Evolutionary conservation across 208 protist genomes (phyloP), one percentile per base, ranked within the genome.

Genomic region (Leptomonas seymouri): DNA sequence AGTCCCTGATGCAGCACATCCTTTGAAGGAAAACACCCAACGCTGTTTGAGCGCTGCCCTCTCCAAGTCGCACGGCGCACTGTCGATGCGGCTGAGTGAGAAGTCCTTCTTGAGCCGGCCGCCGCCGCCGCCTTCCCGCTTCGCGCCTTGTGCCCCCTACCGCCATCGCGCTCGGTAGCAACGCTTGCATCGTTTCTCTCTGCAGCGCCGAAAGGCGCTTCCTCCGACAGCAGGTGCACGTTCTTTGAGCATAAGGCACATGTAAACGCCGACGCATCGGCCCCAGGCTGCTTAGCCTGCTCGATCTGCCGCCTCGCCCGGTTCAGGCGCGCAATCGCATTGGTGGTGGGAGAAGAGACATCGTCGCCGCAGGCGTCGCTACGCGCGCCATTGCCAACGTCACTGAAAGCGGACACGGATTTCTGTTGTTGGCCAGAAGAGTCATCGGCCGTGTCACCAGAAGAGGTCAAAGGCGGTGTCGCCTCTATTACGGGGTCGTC

Each of bases 211-310:
- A 15, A 18, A 1, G 30, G 21, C 42, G 44, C 8, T 18, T 34
- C 34, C 48, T 31, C 39, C 27, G 36, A 15, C 20, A 76, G 45
- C 54, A 78, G 27, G 1, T 75, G 53, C 41, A 83, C 78, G 7
- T 41, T 57, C 36, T 73, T 80, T 0, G 73, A 76, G 71, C 80
- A 85, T 46, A 85, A 34, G 34, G 56, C 75, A 46, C 80, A 85
- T 23, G 60, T 44, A n/a, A n/a, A 27, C 0, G 41, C 41, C 0
- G 64, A 23, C 20, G 41, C 28, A 25, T 41, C 42, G 7, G 18
- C 16, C 25, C 34, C 42, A 11, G 54, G 42, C 21, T 48, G 25
- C 46, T 61, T 42, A 20, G 36, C 46, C 45, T 14, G 62, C 56
- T n/a, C 50, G 44, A 31, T 46, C 57, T 28, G 34, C 30, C 42